These are phyloP conservation scores for Yarrowia sp. DNA, from an alignment of 805 yeast genomes.

Conservation along the genomic window DNA sequence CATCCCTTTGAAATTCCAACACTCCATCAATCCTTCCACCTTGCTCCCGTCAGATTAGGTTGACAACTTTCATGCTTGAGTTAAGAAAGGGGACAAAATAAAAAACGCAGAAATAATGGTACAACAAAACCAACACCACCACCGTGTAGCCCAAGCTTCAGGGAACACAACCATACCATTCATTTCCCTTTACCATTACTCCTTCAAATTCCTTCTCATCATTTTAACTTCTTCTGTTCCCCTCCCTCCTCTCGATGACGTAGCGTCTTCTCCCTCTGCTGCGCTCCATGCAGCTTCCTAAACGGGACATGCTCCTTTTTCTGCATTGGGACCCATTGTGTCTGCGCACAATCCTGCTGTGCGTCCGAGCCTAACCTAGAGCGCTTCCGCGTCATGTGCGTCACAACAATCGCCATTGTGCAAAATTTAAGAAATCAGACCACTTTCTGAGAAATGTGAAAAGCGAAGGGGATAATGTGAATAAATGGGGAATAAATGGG, in stretches of 20 bases:
- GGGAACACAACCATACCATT: no score
- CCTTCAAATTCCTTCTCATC: no score
- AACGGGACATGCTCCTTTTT: constrained; percentile 10
- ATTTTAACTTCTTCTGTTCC: background rate
- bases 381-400: constrained; percentile 26
- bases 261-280: constrained; percentile 3
- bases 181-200: no score
- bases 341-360: constrained; percentile 5
- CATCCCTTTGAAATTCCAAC: no score
- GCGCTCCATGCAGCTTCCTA: constrained; percentile 35
- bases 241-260: background rate
- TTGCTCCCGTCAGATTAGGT: constrained; percentile 22
- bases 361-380: background rate
- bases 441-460: constrained; percentile 10
- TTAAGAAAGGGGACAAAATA: no score
- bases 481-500: background rate
- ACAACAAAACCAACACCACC: no score
- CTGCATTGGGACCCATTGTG: constrained; percentile 18
- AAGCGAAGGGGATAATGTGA: background rate
- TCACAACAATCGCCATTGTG: constrained; percentile 35
- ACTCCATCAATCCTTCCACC: background rate
- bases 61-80: background rate
- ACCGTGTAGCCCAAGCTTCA: no score
- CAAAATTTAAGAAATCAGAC: constrained; percentile 23
- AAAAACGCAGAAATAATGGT: no score